A percentile compares a stretch with the other conserved stretches of the same genome.
Evolutionary conservation across 352 stramenopile genomes (phyloP).

Genomic region (Globisporangium spinosum): DNA sequence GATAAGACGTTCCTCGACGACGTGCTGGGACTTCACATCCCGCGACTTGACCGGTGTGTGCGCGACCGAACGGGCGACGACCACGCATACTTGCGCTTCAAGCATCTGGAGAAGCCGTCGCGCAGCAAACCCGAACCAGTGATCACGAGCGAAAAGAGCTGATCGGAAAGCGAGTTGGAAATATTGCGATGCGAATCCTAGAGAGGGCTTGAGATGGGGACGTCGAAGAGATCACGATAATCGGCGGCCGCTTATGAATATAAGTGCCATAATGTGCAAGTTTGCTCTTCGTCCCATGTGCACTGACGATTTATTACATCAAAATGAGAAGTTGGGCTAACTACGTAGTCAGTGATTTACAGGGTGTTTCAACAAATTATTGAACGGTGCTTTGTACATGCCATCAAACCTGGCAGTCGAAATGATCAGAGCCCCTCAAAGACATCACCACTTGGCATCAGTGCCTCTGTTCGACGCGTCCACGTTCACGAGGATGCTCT

Average conservation of each 20-base stretch:
- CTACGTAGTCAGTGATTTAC: background rate
- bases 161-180: background rate
- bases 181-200: background rate
- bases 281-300: background rate
- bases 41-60: slow-evolving; percentile 74
- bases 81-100: slow-evolving; percentile 82
- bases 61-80: slow-evolving; percentile 76
- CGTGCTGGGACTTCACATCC: slow-evolving; percentile 73
- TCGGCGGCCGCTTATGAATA: background rate
- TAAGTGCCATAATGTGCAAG: background rate
- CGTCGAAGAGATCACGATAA: background rate
- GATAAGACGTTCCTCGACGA: slow-evolving; percentile 80
- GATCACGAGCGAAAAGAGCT: slow-evolving; percentile 12
- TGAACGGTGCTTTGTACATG: background rate
- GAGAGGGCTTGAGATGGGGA: background rate
- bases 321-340: too few species aligned
- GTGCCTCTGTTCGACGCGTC: slow-evolving; percentile 8
- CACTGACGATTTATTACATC: background rate
- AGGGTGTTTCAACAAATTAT: background rate
- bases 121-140: slow-evolving; percentile 20
- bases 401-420: background rate
- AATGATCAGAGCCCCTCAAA: background rate
- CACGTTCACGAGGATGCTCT: slow-evolving; percentile 47
- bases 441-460: background rate
- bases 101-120: slow-evolving; percentile 56